Conservation (phyloP, 2,329 filamentous ascomycete genomes). For the Penicillium sp. region DNA sequence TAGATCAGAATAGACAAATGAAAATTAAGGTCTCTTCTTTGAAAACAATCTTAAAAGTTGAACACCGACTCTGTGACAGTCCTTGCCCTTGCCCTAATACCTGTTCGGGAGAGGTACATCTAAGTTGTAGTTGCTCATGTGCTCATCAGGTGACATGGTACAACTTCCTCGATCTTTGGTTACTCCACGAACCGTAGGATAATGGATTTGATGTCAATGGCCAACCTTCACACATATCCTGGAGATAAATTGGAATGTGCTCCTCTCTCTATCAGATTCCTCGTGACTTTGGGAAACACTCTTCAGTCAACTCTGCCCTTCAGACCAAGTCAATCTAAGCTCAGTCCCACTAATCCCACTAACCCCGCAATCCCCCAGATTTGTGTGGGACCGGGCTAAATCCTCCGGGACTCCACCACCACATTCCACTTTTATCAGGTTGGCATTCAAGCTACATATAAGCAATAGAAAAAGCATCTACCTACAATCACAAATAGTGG, state of each 20-base stretch:
- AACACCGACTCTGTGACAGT: too few species aligned
- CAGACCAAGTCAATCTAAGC: slow-evolving; percentile 5
- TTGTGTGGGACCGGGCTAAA: slow-evolving; percentile 8
- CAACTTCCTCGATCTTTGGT: background rate
- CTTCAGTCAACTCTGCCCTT: background rate
- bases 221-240: background rate
- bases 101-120: background rate
- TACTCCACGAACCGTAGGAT: background rate
- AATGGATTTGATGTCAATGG: background rate
- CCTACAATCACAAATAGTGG: background rate
- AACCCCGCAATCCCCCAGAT: slow-evolving; percentile 13
- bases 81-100: background rate
- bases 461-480: background rate
- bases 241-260: background rate
- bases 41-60: too few species aligned
- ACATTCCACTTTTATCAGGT: slow-evolving; percentile 1
- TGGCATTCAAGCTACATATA: background rate
- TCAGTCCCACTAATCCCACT: slow-evolving; percentile 1
- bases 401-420: slow-evolving; percentile 7
- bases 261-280: background rate
- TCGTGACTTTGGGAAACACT: background rate
- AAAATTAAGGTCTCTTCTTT: too few species aligned
- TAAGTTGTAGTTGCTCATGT: background rate
- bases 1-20: background rate
- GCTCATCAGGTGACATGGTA: background rate